phyloP scores from a whole-genome alignment of 257 asterid genomes.

The Coffea canephora region DNA sequence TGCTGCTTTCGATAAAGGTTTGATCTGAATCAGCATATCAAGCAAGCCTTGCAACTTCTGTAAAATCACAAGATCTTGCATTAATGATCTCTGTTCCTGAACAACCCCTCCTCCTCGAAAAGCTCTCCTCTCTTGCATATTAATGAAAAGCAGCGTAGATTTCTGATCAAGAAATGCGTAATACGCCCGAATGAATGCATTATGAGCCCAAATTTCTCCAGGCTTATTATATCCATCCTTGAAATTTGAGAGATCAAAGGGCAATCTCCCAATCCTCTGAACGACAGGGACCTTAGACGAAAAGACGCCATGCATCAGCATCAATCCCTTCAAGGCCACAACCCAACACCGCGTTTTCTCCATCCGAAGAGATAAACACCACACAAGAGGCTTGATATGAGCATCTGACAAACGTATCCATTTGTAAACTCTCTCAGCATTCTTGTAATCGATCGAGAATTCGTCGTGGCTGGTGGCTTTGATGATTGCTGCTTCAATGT shows the following conservation, averaged over 20 bases:
- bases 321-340: slow-evolving; percentile 71
- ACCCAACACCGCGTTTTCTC: slow-evolving; percentile 53
- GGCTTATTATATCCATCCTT: slow-evolving; percentile 39
- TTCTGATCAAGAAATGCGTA: slow-evolving; percentile 76
- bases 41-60: slow-evolving; percentile 56
- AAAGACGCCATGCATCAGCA: slow-evolving; percentile 62
- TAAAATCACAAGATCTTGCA: slow-evolving; percentile 42
- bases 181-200: slow-evolving; percentile 60
- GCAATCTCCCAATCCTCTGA: slow-evolving; percentile 60
- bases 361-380: slow-evolving; percentile 63
- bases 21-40: slow-evolving; percentile 55
- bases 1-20: slow-evolving; percentile 44
- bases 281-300: slow-evolving; percentile 41
- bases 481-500: slow-evolving; percentile 67
- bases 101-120: neutral
- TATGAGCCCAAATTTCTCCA: slow-evolving; percentile 44
- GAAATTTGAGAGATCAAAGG: slow-evolving; percentile 75
- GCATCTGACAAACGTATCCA: slow-evolving; percentile 70
- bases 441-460: slow-evolving; percentile 35
- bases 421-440: slow-evolving; percentile 47
- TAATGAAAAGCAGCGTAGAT: slow-evolving; percentile 40
- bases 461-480: slow-evolving; percentile 73
- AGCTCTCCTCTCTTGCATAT: slow-evolving; percentile 29
- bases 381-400: slow-evolving; percentile 60
- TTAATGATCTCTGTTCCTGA: slow-evolving; percentile 20